Evolutionary conservation across 2,329 filamentous ascomycete genomes (phyloP), one percentile per base, ranked within the genome.

Genomic region (Diaporthe vaccinii): DNA sequence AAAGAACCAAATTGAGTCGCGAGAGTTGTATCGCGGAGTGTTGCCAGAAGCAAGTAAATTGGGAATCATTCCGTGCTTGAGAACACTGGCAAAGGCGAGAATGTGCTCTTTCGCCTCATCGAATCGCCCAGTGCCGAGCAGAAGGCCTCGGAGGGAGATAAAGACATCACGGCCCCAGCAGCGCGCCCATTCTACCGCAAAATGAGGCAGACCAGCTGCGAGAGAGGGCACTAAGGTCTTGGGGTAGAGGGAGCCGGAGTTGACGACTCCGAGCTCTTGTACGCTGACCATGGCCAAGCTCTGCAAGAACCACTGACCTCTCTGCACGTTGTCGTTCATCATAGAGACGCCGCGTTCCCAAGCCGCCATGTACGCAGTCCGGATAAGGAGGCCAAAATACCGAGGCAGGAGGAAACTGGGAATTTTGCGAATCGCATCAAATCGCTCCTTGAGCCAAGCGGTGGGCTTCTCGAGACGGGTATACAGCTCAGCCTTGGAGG

Each of bases 131-230:
- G 96, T 98, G 55, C 94, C 95, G 49, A 99, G 90, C 79, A 94
- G 95, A n/a, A 99, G 88, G 58, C 97, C 97, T 69, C 97, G 93
- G 55, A 98, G 91, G 20, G 97, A 97, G 78, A 99, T 99, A 83
- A 98, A 98, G 17, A 98, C 95, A 83, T 99, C 97, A 74, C 97
- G 93, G 10, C 97, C 97, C 97, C 97, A 99, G 84, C 96, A 98
- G 80, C 97, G 91, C 68, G 96, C 96, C 96, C 97, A 99, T 80
- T 95, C 93, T 12, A 94, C 93, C 0, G 97, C 91, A 82, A 99
- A 99, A 84, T 99, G 97, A 49, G 97, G 97, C 62, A 99, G 86
- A 22, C 97, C 97, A 44, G 97, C 97, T 25, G 97, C 96, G 79
- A 99, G 89, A 67, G 94, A 96, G 2, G 96, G 95, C 0, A 98